Evolutionary conservation across 257 asterid species (phyloP).

Genomic region (Salvia hispanica): DNA sequence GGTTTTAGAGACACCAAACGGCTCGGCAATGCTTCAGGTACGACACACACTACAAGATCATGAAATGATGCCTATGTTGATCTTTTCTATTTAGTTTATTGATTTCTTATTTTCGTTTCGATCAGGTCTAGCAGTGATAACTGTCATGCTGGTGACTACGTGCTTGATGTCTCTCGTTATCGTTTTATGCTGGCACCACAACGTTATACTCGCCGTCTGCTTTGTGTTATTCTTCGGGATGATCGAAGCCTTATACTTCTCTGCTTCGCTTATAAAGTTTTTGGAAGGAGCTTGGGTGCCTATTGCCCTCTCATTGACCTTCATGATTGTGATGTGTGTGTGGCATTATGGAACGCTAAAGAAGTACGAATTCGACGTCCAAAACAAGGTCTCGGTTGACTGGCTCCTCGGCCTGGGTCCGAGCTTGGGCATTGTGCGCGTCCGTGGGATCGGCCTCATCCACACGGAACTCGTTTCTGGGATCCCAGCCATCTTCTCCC

Average conservation of each 20-base stretch:
- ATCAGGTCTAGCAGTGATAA: conserved; percentile 89
- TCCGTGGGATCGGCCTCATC: conserved; percentile 86
- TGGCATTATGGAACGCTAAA: conserved; percentile 90
- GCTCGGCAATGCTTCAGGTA: conserved; percentile 93
- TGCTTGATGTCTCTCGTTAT: conserved; percentile 93
- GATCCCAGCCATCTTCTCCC: conserved; percentile 91
- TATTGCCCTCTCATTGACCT: conserved; percentile 59
- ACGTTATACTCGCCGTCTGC: conserved; percentile 57
- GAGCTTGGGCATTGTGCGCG: conserved; percentile 80
- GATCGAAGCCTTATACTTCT: conserved; percentile 74
- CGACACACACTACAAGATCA: not conserved
- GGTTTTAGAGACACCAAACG: conserved; percentile 91
- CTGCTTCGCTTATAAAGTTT: conserved; percentile 80
- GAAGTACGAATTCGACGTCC: conserved; percentile 83
- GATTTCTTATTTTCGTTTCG: not conserved
- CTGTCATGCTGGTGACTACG: conserved; percentile 95
- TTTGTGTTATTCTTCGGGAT: conserved; percentile 81
- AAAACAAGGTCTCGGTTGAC: conserved; percentile 84
- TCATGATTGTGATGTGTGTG: conserved; percentile 74
- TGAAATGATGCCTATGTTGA: not conserved
- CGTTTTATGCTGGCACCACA: conserved; percentile 81
- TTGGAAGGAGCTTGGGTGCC: conserved; percentile 98
- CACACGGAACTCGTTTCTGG: conserved; percentile 92
- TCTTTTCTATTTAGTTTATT: not conserved
- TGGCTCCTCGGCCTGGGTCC: conserved; percentile 88